Percentiles rank a stretch among this genome's conserved stretches.
Conservation (phyloP, 805 yeast genomes). For the Sugiyamaella smithiae region DNA sequence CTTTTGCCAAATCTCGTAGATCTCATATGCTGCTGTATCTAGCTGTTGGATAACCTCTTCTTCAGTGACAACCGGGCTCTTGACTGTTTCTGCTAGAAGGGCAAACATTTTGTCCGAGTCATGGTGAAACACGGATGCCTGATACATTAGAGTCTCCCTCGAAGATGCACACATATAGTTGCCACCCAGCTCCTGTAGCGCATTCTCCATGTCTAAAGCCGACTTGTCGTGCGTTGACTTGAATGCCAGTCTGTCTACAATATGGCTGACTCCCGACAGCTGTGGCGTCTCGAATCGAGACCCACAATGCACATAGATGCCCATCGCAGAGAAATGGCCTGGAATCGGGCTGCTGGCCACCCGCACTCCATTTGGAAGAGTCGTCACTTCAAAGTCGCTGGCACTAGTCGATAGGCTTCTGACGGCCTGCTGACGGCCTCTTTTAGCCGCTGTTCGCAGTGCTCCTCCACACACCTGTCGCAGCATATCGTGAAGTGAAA, state of each 20-base stretch:
- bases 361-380: slow-evolving; percentile 71
- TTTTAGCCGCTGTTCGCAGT: background rate
- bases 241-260: slow-evolving; percentile 80
- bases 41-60: slow-evolving; percentile 74
- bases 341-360: slow-evolving; percentile 84
- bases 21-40: slow-evolving; percentile 73
- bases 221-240: slow-evolving; percentile 36
- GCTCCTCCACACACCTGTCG: background rate
- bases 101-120: slow-evolving; percentile 79
- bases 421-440: background rate
- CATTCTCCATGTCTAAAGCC: slow-evolving; percentile 70
- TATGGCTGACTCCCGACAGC: slow-evolving; percentile 74
- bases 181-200: slow-evolving; percentile 81
- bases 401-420: background rate
- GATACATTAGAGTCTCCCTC: slow-evolving; percentile 88
- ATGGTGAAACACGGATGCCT: slow-evolving; percentile 87
- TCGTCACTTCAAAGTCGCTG: slow-evolving; percentile 30
- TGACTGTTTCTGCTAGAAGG: slow-evolving; percentile 72
- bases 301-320: slow-evolving; percentile 87
- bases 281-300: slow-evolving; percentile 69
- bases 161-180: slow-evolving; percentile 91
- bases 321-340: slow-evolving; percentile 87
- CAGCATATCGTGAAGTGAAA: background rate
- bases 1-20: slow-evolving; percentile 75
- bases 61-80: slow-evolving; percentile 62